Base-by-base conservation (phyloP, 257 asterid species). In the Haberlea rhodopensis region DNA sequence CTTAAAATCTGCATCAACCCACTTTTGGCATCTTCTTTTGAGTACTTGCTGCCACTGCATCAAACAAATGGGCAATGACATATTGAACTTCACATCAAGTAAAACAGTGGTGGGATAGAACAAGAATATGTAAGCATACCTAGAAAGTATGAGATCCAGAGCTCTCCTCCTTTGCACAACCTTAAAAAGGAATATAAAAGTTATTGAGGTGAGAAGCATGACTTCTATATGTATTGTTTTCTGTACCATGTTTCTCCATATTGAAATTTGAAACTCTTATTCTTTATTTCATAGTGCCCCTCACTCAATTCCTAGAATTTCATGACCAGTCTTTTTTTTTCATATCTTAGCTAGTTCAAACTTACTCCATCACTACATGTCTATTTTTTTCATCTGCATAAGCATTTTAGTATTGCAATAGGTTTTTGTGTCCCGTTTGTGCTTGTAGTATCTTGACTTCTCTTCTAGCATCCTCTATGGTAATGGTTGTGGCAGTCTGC, bases 111-210 rank as follows among this genome's bases (percentile, higher is more conserved):
- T 24, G 22, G 43, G 19, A 28, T 55, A 21, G 16, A 63, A 48
- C 19, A 27, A 49, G 46, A 32, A 20, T 21, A 37, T 18, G n/a
- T 27, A 57, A 15, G 29, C 57, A 15, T 60, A 85, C 95, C 87
- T 90, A 27, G 90, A 73, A 70, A 90, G 95, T 65, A 90, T 87
- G 46, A 88, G 75, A 68, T 90, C 95, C 64, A 87, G 67, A 90
- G 66, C 62, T 90, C 97, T 63, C 97, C 97, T 49, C 96, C 97
- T 75, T 72, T 73, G 75, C 97, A 90, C 77, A 90, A 80, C 79
- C 97, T 89, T 86, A 37, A 49, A 49, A 53, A 65, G 29, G 43
- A 21, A 54, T n/a, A n/a, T n/a, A 61, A 68, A n/a, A 53, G n/a
- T n/a, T n/a, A n/a, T n/a, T n/a, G n/a, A n/a, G n/a, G n/a, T n/a